These are phyloP conservation scores for Hypsizygus marmoreus DNA, from an alignment of 768 basidiomycete species.

Conservation along the genomic window DNA sequence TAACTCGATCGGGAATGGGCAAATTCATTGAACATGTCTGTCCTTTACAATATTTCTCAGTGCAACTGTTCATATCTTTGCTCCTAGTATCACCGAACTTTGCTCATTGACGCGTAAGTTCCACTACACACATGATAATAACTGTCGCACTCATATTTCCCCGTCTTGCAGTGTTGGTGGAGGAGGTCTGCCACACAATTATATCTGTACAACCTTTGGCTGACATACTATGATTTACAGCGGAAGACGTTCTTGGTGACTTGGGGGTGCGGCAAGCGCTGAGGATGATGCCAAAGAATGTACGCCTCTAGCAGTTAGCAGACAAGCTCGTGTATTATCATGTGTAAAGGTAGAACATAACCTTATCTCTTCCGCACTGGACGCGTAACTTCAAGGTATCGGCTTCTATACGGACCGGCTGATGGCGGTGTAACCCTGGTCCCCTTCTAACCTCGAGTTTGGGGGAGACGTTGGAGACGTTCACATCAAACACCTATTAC, in stretches of 20 bases:
- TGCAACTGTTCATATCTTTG: constrained; percentile 1
- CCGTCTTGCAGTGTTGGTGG: constrained; percentile 12
- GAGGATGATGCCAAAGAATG: constrained; percentile 66
- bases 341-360: too few species aligned
- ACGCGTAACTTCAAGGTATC: too few species aligned
- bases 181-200: constrained; percentile 16
- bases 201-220: neutral
- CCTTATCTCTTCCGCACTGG: too few species aligned
- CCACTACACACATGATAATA: neutral
- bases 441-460: too few species aligned
- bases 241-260: constrained; percentile 73
- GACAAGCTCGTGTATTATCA: neutral
- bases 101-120: constrained; percentile 56
- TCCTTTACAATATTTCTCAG: constrained; percentile 12
- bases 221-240: constrained; percentile 21
- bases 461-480: neutral
- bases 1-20: constrained; percentile 85
- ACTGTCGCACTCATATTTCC: neutral
- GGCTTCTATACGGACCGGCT: too few species aligned
- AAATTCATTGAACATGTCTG: constrained; percentile 67
- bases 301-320: constrained; percentile 36
- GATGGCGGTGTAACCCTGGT: too few species aligned
- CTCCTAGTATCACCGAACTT: constrained; percentile 47
- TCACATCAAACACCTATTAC: constrained; percentile 10
- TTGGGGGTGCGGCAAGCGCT: constrained; percentile 77